These are phyloP conservation scores for Globisporangium takayamanum DNA, from an alignment of 352 stramenopile species.

Conservation along the genomic window DNA sequence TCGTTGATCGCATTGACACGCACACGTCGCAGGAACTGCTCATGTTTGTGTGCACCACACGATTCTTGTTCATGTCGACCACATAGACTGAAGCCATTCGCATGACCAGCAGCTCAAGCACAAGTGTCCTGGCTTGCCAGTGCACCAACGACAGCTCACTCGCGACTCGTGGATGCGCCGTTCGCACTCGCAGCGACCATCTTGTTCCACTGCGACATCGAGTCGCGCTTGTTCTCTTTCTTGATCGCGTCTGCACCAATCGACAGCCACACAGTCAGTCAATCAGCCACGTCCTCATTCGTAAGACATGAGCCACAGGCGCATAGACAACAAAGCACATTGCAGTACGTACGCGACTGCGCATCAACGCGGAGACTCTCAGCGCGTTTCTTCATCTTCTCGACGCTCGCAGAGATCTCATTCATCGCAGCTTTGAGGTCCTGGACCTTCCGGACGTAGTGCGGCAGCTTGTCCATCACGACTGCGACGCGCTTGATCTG, in stretches of 20 bases:
- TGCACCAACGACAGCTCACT: not conserved
- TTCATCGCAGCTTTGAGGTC: slow-evolving; percentile 51
- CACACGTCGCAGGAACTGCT: not conserved
- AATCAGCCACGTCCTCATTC: not conserved
- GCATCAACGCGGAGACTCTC: slow-evolving; percentile 67
- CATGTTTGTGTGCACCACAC: not conserved
- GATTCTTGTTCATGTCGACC: not conserved
- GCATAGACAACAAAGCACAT: not conserved
- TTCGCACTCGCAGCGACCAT: slow-evolving; percentile 49
- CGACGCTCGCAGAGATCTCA: slow-evolving; percentile 49
- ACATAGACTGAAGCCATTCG: not conserved
- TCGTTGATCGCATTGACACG: not conserved
- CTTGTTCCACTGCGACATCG: slow-evolving; percentile 72
- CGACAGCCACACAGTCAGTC: not conserved
- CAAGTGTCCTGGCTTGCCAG: not conserved
- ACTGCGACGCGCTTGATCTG: slow-evolving; percentile 54
- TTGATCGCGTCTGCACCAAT: slow-evolving; percentile 56
- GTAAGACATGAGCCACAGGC: not conserved
- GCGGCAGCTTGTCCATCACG: slow-evolving; percentile 64
- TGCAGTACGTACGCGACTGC: slow-evolving; percentile 51
- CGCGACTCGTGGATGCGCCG: not conserved
- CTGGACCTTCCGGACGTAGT: slow-evolving; percentile 63
- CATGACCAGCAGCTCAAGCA: too few species aligned
- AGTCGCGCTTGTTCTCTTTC: slow-evolving; percentile 74
- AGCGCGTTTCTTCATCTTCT: slow-evolving; percentile 66